Conservation (phyloP, 2,329 filamentous ascomycete genomes). For the Apiospora aurea region DNA sequence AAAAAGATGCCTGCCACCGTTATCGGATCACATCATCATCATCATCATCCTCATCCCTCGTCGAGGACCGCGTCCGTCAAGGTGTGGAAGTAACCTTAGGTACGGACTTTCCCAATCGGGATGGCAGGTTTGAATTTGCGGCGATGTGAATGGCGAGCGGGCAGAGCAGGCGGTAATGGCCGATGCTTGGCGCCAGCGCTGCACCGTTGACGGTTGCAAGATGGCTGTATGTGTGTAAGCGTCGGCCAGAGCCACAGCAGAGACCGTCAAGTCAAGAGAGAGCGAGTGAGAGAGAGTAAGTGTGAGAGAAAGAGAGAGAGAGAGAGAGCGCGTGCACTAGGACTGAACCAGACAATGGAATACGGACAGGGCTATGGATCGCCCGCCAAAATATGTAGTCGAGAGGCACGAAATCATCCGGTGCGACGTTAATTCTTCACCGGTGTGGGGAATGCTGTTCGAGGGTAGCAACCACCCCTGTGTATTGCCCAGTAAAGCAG, state of each 20-base stretch:
- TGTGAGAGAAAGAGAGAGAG: no score
- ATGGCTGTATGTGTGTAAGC: not conserved
- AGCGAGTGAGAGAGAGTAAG: no score
- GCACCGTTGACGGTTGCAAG: not conserved
- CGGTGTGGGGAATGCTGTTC: conserved; percentile 14
- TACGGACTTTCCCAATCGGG: conserved; percentile 12
- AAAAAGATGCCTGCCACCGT: not conserved
- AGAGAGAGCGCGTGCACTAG: not conserved
- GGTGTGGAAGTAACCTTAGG: not conserved
- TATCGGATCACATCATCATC: conserved; percentile 16
- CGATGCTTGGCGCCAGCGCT: not conserved
- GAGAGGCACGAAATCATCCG: conserved; percentile 18
- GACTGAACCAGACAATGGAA: not conserved
- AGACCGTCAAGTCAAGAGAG: no score
- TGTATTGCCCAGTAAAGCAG: not conserved
- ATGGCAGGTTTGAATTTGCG: not conserved
- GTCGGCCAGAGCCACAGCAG: not conserved
- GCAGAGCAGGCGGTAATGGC: not conserved
- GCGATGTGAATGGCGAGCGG: conserved; percentile 12
- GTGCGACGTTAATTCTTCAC: conserved; percentile 21
- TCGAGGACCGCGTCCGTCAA: not conserved
- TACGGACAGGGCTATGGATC: not conserved
- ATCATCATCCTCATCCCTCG: not conserved
- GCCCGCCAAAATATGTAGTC: not conserved
- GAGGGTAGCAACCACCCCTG: not conserved